Percentiles rank a stretch among this genome's conserved stretches.
Evolutionary conservation across 192 early-diverging fungal species (phyloP).

Genomic region (Pilaira anomala): DNA sequence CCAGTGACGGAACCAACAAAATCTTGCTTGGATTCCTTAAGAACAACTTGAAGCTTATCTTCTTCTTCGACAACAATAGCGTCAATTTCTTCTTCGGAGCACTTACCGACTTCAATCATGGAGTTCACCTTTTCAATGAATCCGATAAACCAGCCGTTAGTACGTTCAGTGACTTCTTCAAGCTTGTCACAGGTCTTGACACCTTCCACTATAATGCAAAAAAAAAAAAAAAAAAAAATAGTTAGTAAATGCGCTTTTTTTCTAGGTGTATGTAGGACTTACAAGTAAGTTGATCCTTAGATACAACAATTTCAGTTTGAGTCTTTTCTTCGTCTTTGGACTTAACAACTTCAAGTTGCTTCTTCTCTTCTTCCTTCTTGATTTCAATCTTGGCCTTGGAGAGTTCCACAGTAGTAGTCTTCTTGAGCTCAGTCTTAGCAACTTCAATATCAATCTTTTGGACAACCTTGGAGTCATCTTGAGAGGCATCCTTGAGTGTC

Average conservation of each 20-base stretch:
- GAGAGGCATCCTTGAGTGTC: neutral
- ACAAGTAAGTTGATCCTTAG: neutral
- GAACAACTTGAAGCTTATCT: neutral
- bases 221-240: no score
- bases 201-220: neutral
- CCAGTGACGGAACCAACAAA: neutral
- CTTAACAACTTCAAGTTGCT: neutral
- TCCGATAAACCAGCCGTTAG: constrained; percentile 1
- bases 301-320: neutral
- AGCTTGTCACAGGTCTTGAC: neutral
- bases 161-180: neutral
- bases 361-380: neutral
- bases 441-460: neutral
- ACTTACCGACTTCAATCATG: neutral
- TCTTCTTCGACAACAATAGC: constrained; percentile 10
- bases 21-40: constrained; percentile 7
- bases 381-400: constrained; percentile 2
- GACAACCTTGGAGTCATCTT: neutral
- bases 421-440: neutral
- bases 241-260: no score
- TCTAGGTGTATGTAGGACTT: no score
- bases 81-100: constrained; percentile 3
- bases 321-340: neutral
- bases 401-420: neutral
- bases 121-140: neutral